phyloP scores from a whole-genome alignment of 2,329 filamentous ascomycete genomes.

The Pseudogymnoascus pannorum region DNA sequence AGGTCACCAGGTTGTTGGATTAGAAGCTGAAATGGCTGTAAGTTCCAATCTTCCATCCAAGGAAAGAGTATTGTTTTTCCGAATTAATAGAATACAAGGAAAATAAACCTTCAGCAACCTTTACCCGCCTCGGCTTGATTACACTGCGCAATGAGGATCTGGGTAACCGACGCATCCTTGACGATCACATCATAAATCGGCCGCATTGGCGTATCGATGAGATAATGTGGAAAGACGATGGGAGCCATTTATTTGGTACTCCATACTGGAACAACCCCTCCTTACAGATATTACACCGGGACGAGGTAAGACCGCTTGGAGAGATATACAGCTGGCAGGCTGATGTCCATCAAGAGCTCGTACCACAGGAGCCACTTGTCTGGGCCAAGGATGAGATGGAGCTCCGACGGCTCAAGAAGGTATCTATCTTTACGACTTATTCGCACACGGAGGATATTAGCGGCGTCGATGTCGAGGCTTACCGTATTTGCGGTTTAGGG shows the following conservation, averaged over 20 bases:
- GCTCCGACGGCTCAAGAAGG: conserved; percentile 3
- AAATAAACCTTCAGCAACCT: neutral
- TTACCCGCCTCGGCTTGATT: conserved; percentile 9
- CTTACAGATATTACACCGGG: neutral
- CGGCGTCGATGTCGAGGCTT: neutral
- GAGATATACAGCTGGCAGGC: neutral
- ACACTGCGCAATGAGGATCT: neutral
- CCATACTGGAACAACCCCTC: conserved; percentile 5
- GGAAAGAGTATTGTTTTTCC: neutral
- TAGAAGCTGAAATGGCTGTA: conserved; percentile 9
- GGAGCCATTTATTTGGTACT: neutral
- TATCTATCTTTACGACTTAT: conserved; percentile 6
- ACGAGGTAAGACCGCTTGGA: neutral
- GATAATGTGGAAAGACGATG: conserved; percentile 10
- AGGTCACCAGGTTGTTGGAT: neutral
- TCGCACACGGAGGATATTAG: neutral
- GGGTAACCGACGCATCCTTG: neutral
- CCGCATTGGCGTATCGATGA: neutral
- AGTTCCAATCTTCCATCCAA: neutral
- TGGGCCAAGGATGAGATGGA: conserved; percentile 12
- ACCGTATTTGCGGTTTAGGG: conserved; percentile 10
- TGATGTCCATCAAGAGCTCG: neutral
- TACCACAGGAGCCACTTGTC: conserved; percentile 10
- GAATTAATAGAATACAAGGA: neutral
- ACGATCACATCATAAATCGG: neutral